Conservation (phyloP, 1,284 basidiomycete species). For the Thecaphora frezii region DNA sequence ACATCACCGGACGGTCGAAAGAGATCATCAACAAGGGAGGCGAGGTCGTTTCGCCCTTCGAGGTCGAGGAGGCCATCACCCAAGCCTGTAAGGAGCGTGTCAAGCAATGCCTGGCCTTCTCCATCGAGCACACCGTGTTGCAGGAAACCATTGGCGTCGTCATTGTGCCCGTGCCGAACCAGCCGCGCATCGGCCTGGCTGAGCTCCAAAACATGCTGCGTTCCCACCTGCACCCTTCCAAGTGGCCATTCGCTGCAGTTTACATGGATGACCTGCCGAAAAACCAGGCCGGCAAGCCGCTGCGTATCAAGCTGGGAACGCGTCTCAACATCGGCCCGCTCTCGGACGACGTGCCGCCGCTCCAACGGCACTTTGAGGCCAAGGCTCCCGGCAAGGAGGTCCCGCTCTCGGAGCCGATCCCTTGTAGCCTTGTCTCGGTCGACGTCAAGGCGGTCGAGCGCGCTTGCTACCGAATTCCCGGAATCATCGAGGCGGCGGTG, state of each 20-base stretch:
- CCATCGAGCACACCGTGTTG: constrained; percentile 57
- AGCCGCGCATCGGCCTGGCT: constrained; percentile 57
- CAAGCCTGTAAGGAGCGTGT: constrained; percentile 56
- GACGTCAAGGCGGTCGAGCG: constrained; percentile 58
- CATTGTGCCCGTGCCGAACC: constrained; percentile 56
- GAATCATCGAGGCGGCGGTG: constrained; percentile 57
- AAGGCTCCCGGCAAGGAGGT: constrained; percentile 55
- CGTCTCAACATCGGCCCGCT: constrained; percentile 57
- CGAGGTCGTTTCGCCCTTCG: constrained; percentile 59
- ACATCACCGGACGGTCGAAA: constrained; percentile 58
- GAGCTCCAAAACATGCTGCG: constrained; percentile 58
- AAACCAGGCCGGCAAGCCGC: constrained; percentile 58
- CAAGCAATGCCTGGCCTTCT: constrained; percentile 58
- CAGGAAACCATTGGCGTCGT: constrained; percentile 60
- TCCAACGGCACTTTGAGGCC: constrained; percentile 58
- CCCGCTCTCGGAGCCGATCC: constrained; percentile 55
- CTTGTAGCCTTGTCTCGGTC: constrained; percentile 54
- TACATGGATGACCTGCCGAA: constrained; percentile 59
- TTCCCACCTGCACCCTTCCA: constrained; percentile 56
- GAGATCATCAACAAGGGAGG: constrained; percentile 60
- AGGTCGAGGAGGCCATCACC: constrained; percentile 58
- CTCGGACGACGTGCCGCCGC: constrained; percentile 55
- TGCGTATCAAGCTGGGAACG: constrained; percentile 58
- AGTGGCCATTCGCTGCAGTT: constrained; percentile 58
- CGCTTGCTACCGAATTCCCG: constrained; percentile 58